Evolutionary conservation across 163 green algal genomes (phyloP).

Genomic region (Chloromonas sp.): DNA sequence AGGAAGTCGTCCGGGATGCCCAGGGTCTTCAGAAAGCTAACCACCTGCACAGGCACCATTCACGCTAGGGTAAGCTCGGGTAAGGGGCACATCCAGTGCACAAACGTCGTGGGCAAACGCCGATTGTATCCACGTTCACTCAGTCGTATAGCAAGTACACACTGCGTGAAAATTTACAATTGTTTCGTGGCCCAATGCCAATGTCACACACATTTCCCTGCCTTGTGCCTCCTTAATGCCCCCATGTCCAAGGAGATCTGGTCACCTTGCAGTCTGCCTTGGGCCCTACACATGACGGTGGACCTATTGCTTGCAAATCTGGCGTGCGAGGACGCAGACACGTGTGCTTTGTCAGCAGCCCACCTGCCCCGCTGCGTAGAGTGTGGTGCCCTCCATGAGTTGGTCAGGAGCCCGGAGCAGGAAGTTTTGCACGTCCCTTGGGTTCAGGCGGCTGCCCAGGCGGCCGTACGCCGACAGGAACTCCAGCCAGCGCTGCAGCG

Average conservation of each 20-base stretch:
- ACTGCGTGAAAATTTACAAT: neutral
- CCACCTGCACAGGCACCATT: conserved; percentile 1
- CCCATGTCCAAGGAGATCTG: no score
- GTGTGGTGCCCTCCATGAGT: conserved; percentile 16
- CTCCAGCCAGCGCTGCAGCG: conserved; percentile 34
- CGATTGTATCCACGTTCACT: neutral
- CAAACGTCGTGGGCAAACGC: neutral
- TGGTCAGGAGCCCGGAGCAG: conserved; percentile 22
- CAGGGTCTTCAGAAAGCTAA: conserved; percentile 35
- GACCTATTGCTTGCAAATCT: neutral
- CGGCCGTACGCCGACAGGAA: conserved; percentile 22
- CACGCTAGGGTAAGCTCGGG: no score
- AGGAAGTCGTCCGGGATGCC: conserved; percentile 40
- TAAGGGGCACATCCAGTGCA: no score
- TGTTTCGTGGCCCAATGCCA: neutral
- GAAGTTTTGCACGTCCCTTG: conserved; percentile 29
- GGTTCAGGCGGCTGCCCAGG: neutral
- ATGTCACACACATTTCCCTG: neutral
- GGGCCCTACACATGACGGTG: neutral
- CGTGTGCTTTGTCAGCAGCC: neutral
- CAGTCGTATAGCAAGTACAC: no score
- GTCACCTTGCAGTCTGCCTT: no score
- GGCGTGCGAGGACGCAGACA: neutral
- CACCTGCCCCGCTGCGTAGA: conserved; percentile 21
- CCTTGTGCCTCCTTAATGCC: neutral